A percentile compares a stretch with the other conserved stretches of the same genome.
Conservation (phyloP, 495 filamentous ascomycete genomes). For the Talaromyces stipitatus region DNA sequence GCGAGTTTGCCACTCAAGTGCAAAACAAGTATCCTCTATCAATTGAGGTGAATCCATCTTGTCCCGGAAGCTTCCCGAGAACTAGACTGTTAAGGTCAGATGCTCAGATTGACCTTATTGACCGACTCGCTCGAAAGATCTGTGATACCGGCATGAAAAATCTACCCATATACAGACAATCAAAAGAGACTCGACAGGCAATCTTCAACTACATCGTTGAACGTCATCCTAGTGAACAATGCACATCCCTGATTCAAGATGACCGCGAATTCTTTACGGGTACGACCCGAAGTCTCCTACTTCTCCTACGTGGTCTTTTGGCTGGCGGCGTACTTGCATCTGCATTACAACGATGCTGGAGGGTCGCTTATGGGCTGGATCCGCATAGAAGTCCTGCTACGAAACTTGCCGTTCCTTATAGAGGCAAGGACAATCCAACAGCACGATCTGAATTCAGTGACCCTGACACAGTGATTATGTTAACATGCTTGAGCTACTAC, state of each 20-base stretch:
- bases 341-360: slow-evolving; percentile 55
- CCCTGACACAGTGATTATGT: slow-evolving; percentile 57
- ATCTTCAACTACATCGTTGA: slow-evolving; percentile 38
- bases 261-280: slow-evolving; percentile 27
- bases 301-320: slow-evolving; percentile 55
- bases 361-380: slow-evolving; percentile 55
- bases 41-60: slow-evolving; percentile 19
- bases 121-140: neutral
- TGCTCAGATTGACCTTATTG: neutral
- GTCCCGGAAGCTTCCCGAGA: neutral
- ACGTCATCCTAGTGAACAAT: slow-evolving; percentile 16
- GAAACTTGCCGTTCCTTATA: slow-evolving; percentile 49
- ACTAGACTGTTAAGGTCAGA: neutral
- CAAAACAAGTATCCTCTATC: slow-evolving; percentile 14
- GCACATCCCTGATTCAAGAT: slow-evolving; percentile 28
- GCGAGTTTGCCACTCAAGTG: slow-evolving; percentile 13
- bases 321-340: slow-evolving; percentile 49
- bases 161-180: slow-evolving; percentile 20
- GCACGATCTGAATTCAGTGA: slow-evolving; percentile 65
- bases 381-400: slow-evolving; percentile 16
- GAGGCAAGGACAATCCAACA: slow-evolving; percentile 60
- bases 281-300: slow-evolving; percentile 27
- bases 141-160: slow-evolving; percentile 12
- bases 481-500: slow-evolving; percentile 67
- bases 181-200: slow-evolving; percentile 20